These are phyloP conservation scores for Luzula sylvatica DNA, from an alignment of 176 grass and related monocot genomes.

Conservation along the genomic window DNA sequence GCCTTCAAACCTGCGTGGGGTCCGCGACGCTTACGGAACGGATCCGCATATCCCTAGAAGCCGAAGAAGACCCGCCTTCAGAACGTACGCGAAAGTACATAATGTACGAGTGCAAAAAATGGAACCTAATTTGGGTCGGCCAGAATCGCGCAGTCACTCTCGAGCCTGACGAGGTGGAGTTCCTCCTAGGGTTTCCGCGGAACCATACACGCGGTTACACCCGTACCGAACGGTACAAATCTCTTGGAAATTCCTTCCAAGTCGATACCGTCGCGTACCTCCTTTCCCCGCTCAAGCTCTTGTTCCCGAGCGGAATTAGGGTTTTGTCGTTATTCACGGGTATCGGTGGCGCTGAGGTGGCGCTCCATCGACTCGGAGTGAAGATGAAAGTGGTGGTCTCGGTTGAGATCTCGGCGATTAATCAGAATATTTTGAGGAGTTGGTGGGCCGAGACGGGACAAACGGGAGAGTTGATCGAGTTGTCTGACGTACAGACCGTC, in stretches of 20 bases:
- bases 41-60: constrained; percentile 28
- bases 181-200: constrained; percentile 57
- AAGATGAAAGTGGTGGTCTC: constrained; percentile 52
- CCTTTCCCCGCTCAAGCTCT: constrained; percentile 46
- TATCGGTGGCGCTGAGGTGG: constrained; percentile 96
- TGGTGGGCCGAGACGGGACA: constrained; percentile 85
- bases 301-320: constrained; percentile 64
- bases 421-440: constrained; percentile 46
- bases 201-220: constrained; percentile 57
- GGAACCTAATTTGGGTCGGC: constrained; percentile 85
- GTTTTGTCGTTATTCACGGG: constrained; percentile 71
- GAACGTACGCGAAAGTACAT: constrained; percentile 48
- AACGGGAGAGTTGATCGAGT: constrained; percentile 45
- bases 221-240: constrained; percentile 54
- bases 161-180: constrained; percentile 80
- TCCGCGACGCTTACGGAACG: constrained; percentile 45
- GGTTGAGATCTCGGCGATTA: constrained; percentile 61
- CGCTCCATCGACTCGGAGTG: constrained; percentile 69
- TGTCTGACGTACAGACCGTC: constrained; percentile 44
- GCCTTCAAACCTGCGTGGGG: constrained; percentile 55
- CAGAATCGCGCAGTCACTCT: constrained; percentile 60
- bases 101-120: constrained; percentile 54
- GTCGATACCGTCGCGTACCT: constrained; percentile 78
- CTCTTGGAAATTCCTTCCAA: constrained; percentile 82
- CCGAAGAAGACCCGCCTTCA: constrained; percentile 14